Percentiles rank a stretch among this genome's conserved stretches.
Conservation (phyloP, 371 early-diverging fungal genomes). For the Thermomucor indicae-seudaticae region DNA sequence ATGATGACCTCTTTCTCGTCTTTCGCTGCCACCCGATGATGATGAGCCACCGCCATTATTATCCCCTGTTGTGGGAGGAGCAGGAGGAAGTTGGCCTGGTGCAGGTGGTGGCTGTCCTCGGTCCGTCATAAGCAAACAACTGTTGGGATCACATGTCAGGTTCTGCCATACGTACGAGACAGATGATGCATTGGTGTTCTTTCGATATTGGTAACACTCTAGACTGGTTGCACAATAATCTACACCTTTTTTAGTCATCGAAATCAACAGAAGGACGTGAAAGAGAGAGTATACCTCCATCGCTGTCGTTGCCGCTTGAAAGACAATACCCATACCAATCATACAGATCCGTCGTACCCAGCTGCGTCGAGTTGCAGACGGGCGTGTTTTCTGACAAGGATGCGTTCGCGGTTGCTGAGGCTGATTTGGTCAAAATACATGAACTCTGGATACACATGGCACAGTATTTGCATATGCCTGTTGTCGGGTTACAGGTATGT, state of each 20-base stretch:
- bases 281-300: too few relatives aligned
- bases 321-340: slow-evolving; percentile 41
- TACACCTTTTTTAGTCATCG: too few relatives aligned
- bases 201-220: slow-evolving; percentile 38
- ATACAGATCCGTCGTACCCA: slow-evolving; percentile 22
- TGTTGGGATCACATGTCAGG: slow-evolving; percentile 31
- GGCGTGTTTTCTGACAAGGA: background rate
- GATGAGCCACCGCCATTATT: slow-evolving; percentile 7
- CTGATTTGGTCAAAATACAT: slow-evolving; percentile 28
- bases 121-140: slow-evolving; percentile 21
- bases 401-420: slow-evolving; percentile 4
- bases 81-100: slow-evolving; percentile 13
- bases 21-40: too few relatives aligned
- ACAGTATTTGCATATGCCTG: slow-evolving; percentile 43
- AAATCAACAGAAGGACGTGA: too few relatives aligned
- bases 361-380: slow-evolving; percentile 24
- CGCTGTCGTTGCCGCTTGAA: slow-evolving; percentile 29
- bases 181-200: slow-evolving; percentile 16
- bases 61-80: background rate
- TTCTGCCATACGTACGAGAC: slow-evolving; percentile 33
- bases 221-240: slow-evolving; percentile 38
- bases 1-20: too few relatives aligned
- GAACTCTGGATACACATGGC: slow-evolving; percentile 42
- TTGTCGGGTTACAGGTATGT: slow-evolving; percentile 26
- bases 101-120: slow-evolving; percentile 18